Base-by-base conservation (phyloP, 2,329 filamentous ascomycete species). In the Seiridium cupressi region DNA sequence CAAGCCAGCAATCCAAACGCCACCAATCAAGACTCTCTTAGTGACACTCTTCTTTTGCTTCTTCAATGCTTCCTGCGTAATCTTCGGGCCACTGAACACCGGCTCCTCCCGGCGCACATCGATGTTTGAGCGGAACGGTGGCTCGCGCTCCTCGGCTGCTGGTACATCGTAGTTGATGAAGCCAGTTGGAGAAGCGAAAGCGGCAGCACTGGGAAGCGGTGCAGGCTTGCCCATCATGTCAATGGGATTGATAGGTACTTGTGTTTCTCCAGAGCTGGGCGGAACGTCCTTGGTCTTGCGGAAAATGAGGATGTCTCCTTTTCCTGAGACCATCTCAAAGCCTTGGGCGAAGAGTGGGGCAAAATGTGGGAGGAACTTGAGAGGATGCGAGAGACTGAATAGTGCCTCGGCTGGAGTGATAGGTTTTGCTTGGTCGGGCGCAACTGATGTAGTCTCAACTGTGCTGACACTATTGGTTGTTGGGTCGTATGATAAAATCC, bases 281-380 rank as follows among this genome's bases (percentile, higher is more conserved):
- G 64, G 60, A 34, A 73, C 66, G 3, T 74, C 67, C 5, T 79
- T 77, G 3, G 84, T 80, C 72, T 89, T 88, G 63, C 85, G 86
- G 68, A 91, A 89, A 3, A 92, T 81, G 34, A 91, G 78, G 4
- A 90, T 78, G 63, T 91, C 82, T 5, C 82, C 82, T 53, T 79
- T 79, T 1, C 87, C 88, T 2, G 87, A 85, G 1, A 88, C 81
- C 44, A 90, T 86, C 65, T 90, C 87, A 63, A 86, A 91, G 0
- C 88, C 89, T 59, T 88, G 78, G 0, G 78, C 75, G 61, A 87
- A 80, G 1, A 90, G 78, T 1, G 79, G 72, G 3, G 78, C 76
- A 60, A 91, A 86, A 64, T 90, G 80, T 3, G 87, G 81, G 10
- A 90, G 79, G 72, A 91, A 91, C 64, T 85, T 85, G 55, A 82